These are phyloP conservation scores for Sugiyamaella floridensis DNA, from an alignment of 805 yeast species.

Conservation along the genomic window DNA sequence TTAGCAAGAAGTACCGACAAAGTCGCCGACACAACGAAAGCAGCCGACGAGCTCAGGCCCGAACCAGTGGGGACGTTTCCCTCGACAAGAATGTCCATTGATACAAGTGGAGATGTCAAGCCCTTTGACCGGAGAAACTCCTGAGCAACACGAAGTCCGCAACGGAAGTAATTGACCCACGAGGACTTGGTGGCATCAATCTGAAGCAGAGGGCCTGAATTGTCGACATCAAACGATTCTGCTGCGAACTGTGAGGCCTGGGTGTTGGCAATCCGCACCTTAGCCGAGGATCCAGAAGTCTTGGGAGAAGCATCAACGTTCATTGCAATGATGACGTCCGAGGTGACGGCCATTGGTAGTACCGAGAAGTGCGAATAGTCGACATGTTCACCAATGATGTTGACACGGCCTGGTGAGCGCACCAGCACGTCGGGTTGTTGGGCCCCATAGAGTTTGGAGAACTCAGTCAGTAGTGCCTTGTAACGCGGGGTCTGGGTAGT, in stretches of 20 bases:
- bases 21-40: constrained; percentile 60
- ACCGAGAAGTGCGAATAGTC: constrained; percentile 63
- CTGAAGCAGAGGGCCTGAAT: constrained; percentile 24
- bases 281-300: constrained; percentile 20
- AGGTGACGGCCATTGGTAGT: constrained; percentile 66
- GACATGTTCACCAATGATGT: constrained; percentile 68
- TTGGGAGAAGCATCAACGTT: constrained; percentile 21
- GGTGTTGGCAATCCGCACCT: constrained; percentile 30
- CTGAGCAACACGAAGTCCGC: constrained; percentile 56
- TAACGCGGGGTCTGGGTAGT: constrained; percentile 17
- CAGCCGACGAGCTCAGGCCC: constrained; percentile 66
- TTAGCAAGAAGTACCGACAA: constrained; percentile 50
- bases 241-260: constrained; percentile 24
- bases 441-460: constrained; percentile 15
- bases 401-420: constrained; percentile 72
- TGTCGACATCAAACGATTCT: constrained; percentile 10
- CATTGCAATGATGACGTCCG: constrained; percentile 49
- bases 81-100: constrained; percentile 47
- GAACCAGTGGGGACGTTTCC: constrained; percentile 70
- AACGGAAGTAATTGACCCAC: constrained; percentile 66
- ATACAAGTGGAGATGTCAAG: constrained; percentile 31
- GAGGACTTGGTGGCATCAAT: constrained; percentile 46
- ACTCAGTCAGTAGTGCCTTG: constrained; percentile 13
- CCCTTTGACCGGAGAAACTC: constrained; percentile 36
- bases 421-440: constrained; percentile 40